Conservation (phyloP, 2,329 filamentous ascomycete genomes). For the Pseudogymnoascus sp. region DNA sequence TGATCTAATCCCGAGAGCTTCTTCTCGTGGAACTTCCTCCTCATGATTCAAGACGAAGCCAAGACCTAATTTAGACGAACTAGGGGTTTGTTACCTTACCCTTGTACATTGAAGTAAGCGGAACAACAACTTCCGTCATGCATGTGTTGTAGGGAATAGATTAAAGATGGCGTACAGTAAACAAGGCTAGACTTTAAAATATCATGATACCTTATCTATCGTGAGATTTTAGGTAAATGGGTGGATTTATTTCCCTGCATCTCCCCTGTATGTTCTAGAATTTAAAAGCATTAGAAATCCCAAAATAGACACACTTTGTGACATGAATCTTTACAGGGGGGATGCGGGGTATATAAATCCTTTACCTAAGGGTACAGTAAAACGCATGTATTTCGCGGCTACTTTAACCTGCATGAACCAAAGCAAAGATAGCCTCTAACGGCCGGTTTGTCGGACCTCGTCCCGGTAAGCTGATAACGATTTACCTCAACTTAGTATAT, state of each 20-base stretch:
- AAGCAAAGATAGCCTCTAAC: background rate
- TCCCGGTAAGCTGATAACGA: background rate
- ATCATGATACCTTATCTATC: background rate
- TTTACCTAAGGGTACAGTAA: background rate
- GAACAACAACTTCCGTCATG: background rate
- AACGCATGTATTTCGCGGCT: background rate
- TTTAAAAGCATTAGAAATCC: no score
- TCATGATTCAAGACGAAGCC: background rate
- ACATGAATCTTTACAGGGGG: no score
- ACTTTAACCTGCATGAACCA: background rate
- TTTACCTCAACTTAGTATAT: background rate
- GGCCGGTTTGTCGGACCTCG: background rate
- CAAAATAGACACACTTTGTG: no score
- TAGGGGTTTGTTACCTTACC: background rate
- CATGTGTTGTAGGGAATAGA: background rate
- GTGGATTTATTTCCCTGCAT: no score
- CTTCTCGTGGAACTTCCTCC: background rate
- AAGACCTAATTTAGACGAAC: background rate
- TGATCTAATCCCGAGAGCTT: background rate
- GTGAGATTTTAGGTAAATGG: no score
- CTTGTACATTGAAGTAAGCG: background rate
- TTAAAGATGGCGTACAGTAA: background rate
- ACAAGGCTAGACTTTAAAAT: background rate
- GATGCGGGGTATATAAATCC: no score
- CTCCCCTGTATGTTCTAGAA: no score